Evolutionary conservation across 306 rosid genomes (phyloP).

Genomic region (Vicia sativa): DNA sequence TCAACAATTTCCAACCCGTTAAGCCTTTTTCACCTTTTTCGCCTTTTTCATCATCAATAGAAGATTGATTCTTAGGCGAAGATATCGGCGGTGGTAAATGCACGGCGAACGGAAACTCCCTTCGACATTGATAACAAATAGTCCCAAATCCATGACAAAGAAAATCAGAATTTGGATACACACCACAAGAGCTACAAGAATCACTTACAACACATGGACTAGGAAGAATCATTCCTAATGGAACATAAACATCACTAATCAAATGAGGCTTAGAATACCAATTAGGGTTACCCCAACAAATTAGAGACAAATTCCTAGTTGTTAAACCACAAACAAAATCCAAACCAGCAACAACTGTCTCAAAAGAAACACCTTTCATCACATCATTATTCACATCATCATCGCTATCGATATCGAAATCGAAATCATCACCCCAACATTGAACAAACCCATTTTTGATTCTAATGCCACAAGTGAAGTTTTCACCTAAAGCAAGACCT

Average conservation of each 20-base stretch:
- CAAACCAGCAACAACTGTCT: slow-evolving; percentile 54
- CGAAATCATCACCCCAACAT: slow-evolving; percentile 43
- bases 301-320: slow-evolving; percentile 41
- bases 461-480: slow-evolving; percentile 48
- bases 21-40: slow-evolving; percentile 5
- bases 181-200: slow-evolving; percentile 41
- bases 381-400: not conserved
- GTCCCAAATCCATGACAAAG: slow-evolving; percentile 47
- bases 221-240: slow-evolving; percentile 48
- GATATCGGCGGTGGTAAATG: slow-evolving; percentile 23
- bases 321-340: slow-evolving; percentile 57
- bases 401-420: not conserved
- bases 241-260: slow-evolving; percentile 15
- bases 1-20: slow-evolving; percentile 21
- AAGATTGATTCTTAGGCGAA: slow-evolving; percentile 5
- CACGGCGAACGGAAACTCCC: slow-evolving; percentile 41
- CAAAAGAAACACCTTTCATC: slow-evolving; percentile 47
- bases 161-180: slow-evolving; percentile 47
- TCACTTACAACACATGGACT: slow-evolving; percentile 47
- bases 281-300: slow-evolving; percentile 49
- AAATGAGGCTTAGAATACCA: slow-evolving; percentile 26
- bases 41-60: not conserved
- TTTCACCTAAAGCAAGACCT: slow-evolving; percentile 45
- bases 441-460: slow-evolving; percentile 36
- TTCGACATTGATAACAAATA: slow-evolving; percentile 45